phyloP scores from a whole-genome alignment of 2,329 filamentous ascomycete genomes.

The Aspergillus sp. region DNA sequence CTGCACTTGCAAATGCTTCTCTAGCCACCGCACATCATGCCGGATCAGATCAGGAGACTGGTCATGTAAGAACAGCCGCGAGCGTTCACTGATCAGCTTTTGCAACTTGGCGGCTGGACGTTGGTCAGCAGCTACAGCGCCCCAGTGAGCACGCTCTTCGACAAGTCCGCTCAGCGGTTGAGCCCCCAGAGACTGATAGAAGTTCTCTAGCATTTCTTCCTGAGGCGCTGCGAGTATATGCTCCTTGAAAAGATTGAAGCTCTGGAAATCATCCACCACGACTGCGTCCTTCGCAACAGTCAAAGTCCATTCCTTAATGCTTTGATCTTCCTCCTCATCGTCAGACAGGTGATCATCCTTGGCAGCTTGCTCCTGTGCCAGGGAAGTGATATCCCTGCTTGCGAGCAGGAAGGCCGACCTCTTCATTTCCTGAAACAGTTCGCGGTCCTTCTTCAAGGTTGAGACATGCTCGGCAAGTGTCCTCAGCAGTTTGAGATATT shows the following conservation, averaged over 20 bases:
- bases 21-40: conserved; percentile 87
- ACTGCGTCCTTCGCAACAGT: conserved; percentile 72
- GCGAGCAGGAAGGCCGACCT: conserved; percentile 76
- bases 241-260: conserved; percentile 84
- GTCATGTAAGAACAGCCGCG: conserved; percentile 86
- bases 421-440: conserved; percentile 75
- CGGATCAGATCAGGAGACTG: conserved; percentile 76
- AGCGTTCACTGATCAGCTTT: conserved; percentile 82
- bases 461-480: conserved; percentile 74
- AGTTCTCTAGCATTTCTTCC: conserved; percentile 80
- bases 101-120: conserved; percentile 68
- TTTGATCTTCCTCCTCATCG: conserved; percentile 62
- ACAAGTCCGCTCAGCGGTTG: conserved; percentile 75
- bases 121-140: conserved; percentile 66
- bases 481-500: conserved; percentile 80
- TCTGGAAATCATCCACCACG: conserved; percentile 83
- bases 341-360: conserved; percentile 29
- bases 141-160: conserved; percentile 74
- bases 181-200: conserved; percentile 81
- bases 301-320: conserved; percentile 77
- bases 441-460: conserved; percentile 74
- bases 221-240: conserved; percentile 83
- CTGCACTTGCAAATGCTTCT: conserved; percentile 77
- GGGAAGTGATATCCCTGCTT: conserved; percentile 68
- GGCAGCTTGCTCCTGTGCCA: conserved; percentile 20